A percentile compares a stretch with the other conserved stretches of the same genome.
Conservation (phyloP, 106 monocot genomes). For the Gastrodia elata region DNA sequence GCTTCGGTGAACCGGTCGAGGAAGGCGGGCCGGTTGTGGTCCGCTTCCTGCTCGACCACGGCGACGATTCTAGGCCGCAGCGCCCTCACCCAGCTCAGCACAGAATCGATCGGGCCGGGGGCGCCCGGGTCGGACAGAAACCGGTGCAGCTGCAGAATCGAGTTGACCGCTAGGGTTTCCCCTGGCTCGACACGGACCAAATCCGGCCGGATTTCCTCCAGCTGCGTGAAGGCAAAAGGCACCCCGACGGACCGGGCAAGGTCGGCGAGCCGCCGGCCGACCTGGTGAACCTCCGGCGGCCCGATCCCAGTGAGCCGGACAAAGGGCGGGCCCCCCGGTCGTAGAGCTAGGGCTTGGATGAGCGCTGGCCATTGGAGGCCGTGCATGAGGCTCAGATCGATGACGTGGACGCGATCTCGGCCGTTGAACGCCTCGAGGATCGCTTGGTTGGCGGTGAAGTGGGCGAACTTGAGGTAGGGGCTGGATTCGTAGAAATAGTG, state of each 20-base stretch:
- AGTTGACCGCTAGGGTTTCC: conserved; percentile 57
- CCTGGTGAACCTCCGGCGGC: conserved; percentile 37
- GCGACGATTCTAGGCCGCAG: conserved; percentile 50
- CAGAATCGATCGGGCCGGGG: conserved; percentile 24
- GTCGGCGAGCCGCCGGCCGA: conserved; percentile 45
- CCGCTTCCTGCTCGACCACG: conserved; percentile 66
- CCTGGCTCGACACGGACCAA: conserved; percentile 35
- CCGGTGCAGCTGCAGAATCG: conserved; percentile 62
- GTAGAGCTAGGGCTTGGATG: conserved; percentile 58
- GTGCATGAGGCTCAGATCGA: conserved; percentile 55
- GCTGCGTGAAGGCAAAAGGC: conserved; percentile 34
- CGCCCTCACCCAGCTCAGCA: conserved; percentile 31
- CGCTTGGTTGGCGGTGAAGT: conserved; percentile 73
- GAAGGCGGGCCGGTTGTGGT: conserved; percentile 50
- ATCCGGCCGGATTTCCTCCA: conserved; percentile 40
- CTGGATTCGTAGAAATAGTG: conserved; percentile 49
- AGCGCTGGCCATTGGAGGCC: conserved; percentile 69
- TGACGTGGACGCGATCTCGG: conserved; percentile 46
- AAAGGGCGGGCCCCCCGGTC: conserved; percentile 46
- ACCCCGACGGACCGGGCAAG: conserved; percentile 44
- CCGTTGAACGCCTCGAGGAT: conserved; percentile 61
- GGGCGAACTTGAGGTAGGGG: conserved; percentile 67
- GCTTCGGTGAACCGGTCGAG: conserved; percentile 71
- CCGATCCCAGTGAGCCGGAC: conserved; percentile 58
- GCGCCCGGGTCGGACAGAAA: conserved; percentile 25